Evolutionary conservation across 1,139 yeast genomes (phyloP).

Genomic region (Taphrina flavorubra): DNA sequence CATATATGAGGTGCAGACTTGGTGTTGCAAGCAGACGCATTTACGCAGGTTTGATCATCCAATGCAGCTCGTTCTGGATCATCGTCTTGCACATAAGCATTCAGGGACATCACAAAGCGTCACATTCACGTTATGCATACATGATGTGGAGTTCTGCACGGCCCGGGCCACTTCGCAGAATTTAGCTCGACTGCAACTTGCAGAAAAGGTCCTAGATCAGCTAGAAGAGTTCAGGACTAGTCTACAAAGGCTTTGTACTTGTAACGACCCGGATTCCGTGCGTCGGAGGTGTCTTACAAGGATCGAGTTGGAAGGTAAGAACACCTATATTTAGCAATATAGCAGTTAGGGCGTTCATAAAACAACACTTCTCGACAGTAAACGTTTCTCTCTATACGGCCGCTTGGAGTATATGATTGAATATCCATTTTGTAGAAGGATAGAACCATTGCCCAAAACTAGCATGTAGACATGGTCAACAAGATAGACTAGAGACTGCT

Average conservation of each 20-base stretch:
- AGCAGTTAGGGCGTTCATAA: no score
- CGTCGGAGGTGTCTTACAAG: no score
- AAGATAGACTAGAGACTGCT: no score
- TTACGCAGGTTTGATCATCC: not conserved
- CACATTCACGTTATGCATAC: slow-evolving; percentile 4
- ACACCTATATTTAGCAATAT: no score
- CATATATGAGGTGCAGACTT: not conserved
- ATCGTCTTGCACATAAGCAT: slow-evolving; percentile 9
- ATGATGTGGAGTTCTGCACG: not conserved
- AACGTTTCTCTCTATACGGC: no score
- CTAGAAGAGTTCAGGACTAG: not conserved
- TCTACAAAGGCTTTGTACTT: not conserved
- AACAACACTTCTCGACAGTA: no score
- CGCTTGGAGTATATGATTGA: no score
- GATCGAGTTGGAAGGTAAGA: no score
- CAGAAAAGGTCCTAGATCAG: slow-evolving; percentile 12
- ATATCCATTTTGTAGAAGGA: no score
- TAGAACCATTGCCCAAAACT: no score
- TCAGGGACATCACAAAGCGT: not conserved
- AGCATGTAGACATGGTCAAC: no score
- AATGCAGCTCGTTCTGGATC: slow-evolving; percentile 8
- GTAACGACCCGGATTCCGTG: not conserved
- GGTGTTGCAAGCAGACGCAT: slow-evolving; percentile 7
- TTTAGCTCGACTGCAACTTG: slow-evolving; percentile 18
- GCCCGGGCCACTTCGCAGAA: slow-evolving; percentile 9